These are phyloP conservation scores for Trichomonas vaginalis DNA, from an alignment of 208 protist species.

Conservation along the genomic window DNA sequence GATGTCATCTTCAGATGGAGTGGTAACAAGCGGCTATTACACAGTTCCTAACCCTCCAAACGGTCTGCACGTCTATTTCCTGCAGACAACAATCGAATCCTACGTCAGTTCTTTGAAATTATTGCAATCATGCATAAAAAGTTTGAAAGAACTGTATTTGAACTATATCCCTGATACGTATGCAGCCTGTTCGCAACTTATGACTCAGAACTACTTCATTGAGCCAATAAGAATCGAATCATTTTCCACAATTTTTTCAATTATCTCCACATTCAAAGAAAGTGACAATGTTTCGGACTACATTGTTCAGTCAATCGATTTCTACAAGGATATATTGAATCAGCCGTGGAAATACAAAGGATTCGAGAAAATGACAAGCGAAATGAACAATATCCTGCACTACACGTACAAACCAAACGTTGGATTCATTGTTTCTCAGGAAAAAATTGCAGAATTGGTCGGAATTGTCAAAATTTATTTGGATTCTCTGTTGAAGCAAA, in stretches of 20 bases:
- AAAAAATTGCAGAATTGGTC: not conserved
- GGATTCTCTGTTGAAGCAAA: not conserved
- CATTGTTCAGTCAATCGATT: not conserved
- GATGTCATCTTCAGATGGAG: not conserved
- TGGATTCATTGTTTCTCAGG: not conserved
- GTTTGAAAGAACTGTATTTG: not conserved
- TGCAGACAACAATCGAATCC: not conserved
- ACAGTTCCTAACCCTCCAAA: not conserved
- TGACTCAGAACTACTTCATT: not conserved
- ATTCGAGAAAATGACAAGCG: not conserved
- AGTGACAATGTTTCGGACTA: too few relatives aligned
- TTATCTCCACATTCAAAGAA: not conserved
- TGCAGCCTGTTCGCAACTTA: not conserved
- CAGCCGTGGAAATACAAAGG: not conserved
- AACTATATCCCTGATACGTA: not conserved
- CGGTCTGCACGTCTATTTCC: not conserved
- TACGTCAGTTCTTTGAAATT: not conserved
- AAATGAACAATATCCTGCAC: too few relatives aligned
- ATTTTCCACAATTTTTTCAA: not conserved
- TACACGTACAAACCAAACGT: not conserved
- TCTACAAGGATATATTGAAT: not conserved
- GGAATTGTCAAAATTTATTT: not conserved
- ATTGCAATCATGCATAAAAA: not conserved
- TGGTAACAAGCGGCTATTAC: not conserved
- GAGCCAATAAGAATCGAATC: not conserved